phyloP scores from a whole-genome alignment of 331 rosid genomes.

The Cydonia oblonga region DNA sequence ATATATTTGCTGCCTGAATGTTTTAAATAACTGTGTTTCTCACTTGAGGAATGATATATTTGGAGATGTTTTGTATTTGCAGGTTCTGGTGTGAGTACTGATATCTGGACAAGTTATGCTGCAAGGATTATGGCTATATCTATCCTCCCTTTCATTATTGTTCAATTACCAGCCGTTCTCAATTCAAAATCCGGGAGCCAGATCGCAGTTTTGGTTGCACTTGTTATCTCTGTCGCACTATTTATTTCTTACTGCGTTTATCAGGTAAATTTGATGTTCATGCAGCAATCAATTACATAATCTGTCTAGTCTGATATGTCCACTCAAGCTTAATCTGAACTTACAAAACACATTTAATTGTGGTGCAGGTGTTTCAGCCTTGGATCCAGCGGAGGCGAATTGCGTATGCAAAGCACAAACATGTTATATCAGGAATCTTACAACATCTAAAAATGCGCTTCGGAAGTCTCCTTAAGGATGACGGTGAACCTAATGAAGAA shows the following conservation, averaged over 20 bases:
- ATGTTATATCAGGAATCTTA: constrained; percentile 63
- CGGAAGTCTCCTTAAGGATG: constrained; percentile 47
- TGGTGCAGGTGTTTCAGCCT: constrained; percentile 77
- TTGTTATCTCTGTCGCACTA: constrained; percentile 43
- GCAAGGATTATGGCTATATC: constrained; percentile 76
- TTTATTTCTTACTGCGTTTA: constrained; percentile 58
- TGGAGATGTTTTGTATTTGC: constrained; percentile 13
- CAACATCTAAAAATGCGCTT: constrained; percentile 44
- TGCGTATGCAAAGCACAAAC: constrained; percentile 55
- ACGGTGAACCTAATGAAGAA: constrained; percentile 50
- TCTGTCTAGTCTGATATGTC: background rate
- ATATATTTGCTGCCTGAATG: no score
- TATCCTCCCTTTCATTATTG: constrained; percentile 65
- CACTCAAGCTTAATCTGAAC: background rate
- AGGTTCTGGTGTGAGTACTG: constrained; percentile 91
- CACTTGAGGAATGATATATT: background rate
- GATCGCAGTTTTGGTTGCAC: constrained; percentile 67
- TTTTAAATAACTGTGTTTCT: background rate
- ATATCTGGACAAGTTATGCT: constrained; percentile 89
- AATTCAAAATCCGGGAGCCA: constrained; percentile 46
- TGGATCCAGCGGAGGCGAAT: constrained; percentile 73
- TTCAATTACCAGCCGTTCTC: constrained; percentile 64
- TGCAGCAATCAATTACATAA: background rate
- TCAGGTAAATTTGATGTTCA: constrained; percentile 39
- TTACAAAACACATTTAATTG: background rate